Conservation (phyloP, 2,329 filamentous ascomycete species). For the Pseudogymnoascus sp. region DNA sequence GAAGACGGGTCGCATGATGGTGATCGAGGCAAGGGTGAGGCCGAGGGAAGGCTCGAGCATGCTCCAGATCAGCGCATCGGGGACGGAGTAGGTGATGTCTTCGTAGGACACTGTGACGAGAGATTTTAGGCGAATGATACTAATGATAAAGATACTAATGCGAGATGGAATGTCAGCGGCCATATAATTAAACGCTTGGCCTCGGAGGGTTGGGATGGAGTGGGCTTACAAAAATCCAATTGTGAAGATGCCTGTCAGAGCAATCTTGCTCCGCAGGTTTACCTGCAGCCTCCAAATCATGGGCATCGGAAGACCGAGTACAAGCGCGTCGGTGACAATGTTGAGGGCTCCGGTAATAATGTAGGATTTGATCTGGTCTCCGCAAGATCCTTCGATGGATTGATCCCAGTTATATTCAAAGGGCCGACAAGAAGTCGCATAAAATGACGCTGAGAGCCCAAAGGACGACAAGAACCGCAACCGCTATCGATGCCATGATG, state of each 20-base stretch:
- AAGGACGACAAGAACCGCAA: constrained; percentile 26
- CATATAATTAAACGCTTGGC: neutral
- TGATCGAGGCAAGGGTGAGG: constrained; percentile 4
- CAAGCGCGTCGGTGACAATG: constrained; percentile 37
- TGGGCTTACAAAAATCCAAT: constrained; percentile 35
- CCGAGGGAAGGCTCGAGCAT: constrained; percentile 7
- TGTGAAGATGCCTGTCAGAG: constrained; percentile 34
- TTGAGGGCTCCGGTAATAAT: constrained; percentile 36
- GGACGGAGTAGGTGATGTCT: constrained; percentile 20
- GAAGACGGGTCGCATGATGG: constrained; percentile 1
- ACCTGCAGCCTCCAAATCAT: constrained; percentile 39
- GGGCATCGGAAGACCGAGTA: constrained; percentile 38
- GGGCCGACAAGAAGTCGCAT: constrained; percentile 21
- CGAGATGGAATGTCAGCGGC: neutral
- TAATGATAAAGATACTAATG: constrained; percentile 20
- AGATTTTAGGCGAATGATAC: constrained; percentile 19
- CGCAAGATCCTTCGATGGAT: constrained; percentile 27
- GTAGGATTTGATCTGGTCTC: constrained; percentile 31
- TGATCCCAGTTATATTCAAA: constrained; percentile 22
- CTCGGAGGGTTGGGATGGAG: neutral
- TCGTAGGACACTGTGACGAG: constrained; percentile 22
- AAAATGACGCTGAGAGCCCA: constrained; percentile 19
- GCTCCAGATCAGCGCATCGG: constrained; percentile 22
- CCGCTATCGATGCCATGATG: constrained; percentile 24
- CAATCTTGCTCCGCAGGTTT: constrained; percentile 32